Conservation (phyloP, 495 filamentous ascomycete species). For the Paragyromitra xinjiangensis region DNA sequence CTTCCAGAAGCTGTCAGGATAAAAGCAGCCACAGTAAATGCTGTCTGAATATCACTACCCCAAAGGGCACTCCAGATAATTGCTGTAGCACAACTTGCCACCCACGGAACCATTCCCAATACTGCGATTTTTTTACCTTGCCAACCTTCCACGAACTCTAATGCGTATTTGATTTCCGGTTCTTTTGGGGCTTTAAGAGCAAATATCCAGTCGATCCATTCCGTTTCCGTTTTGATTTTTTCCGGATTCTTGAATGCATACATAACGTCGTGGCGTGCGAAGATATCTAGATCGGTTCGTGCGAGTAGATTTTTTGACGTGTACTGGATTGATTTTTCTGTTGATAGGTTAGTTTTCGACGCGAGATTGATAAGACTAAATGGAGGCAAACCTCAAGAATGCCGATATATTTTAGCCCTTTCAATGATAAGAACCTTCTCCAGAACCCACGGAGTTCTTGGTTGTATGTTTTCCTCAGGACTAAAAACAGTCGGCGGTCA, state of each 20-base stretch:
- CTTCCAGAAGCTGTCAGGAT: slow-evolving; percentile 9
- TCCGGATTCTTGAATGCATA: neutral
- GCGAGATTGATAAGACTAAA: neutral
- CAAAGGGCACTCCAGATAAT: neutral
- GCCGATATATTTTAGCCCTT: neutral
- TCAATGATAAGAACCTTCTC: neutral
- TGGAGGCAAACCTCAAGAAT: neutral
- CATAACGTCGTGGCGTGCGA: neutral
- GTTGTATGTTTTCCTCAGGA: neutral
- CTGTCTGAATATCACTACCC: neutral
- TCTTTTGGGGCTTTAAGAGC: neutral
- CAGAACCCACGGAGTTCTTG: neutral
- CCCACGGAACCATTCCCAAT: neutral
- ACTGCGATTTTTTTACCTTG: neutral
- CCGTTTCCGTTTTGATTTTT: neutral
- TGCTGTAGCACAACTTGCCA: neutral
- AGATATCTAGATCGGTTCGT: neutral
- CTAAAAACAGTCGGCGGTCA: neutral
- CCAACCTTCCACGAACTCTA: slow-evolving; percentile 9
- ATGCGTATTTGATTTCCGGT: neutral
- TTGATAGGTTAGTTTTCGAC: neutral
- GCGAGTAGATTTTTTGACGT: neutral
- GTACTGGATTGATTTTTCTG: neutral
- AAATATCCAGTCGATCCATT: neutral
- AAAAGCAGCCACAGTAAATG: neutral